phyloP scores from a whole-genome alignment of 345 rosid genomes.

The Passiflora organensis region DNA sequence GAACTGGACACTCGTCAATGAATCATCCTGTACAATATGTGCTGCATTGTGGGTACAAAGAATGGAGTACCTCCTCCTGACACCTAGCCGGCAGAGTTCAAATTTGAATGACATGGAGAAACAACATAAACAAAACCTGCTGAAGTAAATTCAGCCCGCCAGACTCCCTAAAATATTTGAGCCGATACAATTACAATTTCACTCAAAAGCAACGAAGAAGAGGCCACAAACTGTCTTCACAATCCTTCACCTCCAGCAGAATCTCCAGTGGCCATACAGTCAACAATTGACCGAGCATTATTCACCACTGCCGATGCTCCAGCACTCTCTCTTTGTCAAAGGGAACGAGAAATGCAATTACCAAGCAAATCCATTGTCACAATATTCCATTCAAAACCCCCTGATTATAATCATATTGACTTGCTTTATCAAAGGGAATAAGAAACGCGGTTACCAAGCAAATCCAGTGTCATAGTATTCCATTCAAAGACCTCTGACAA shows the following conservation, averaged over 20 bases:
- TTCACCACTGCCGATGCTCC: conserved; percentile 10
- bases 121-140: conserved; percentile 8
- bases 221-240: conserved; percentile 20
- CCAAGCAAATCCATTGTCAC: conserved; percentile 36
- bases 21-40: conserved; percentile 42
- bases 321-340: conserved; percentile 15
- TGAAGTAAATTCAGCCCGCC: conserved; percentile 26
- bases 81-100: conserved; percentile 16
- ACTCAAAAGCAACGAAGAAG: conserved; percentile 20
- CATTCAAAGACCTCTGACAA: too few relatives aligned
- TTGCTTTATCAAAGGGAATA: conserved; percentile 33
- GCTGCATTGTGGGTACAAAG: conserved; percentile 13
- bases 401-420: conserved; percentile 98
- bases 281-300: conserved; percentile 9
- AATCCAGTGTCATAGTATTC: too few relatives aligned
- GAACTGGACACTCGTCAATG: conserved; percentile 10
- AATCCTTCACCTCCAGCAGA: conserved; percentile 4
- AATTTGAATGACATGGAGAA: conserved; percentile 11
- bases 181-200: conserved; percentile 34
- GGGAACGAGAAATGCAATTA: conserved; percentile 3
- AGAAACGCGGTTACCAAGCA: too few relatives aligned
- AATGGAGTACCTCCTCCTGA: conserved; percentile 13
- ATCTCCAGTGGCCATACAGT: conserved; percentile 6
- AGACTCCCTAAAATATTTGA: conserved; percentile 9
- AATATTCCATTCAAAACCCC: conserved; percentile 93